Percentiles rank a stretch among this genome's conserved stretches.
Evolutionary conservation across 306 rosid species (phyloP).

Genomic region (Cicer arietinum): DNA sequence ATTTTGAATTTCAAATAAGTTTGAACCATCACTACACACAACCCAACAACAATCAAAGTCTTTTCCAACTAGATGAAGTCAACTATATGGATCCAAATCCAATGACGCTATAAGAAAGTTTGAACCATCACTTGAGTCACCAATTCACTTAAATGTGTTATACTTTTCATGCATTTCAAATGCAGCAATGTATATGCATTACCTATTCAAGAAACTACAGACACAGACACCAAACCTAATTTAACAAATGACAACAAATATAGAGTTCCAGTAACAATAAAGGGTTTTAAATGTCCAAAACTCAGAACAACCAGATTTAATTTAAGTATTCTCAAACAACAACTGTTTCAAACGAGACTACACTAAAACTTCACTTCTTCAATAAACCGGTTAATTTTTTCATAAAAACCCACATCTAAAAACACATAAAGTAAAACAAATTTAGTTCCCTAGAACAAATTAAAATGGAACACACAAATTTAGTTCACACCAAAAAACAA

Average conservation of each 20-base stretch:
- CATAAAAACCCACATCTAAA: neutral
- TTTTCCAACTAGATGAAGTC: neutral
- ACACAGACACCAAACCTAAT: neutral
- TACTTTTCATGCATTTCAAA: neutral
- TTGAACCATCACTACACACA: neutral
- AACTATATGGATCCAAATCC: neutral
- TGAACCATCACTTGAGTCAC: neutral
- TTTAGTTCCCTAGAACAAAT: conserved; percentile 1
- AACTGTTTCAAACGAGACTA: neutral
- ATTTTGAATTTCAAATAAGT: conserved; percentile 12
- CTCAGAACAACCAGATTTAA: neutral
- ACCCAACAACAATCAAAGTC: neutral
- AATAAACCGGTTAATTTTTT: neutral
- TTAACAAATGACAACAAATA: conserved; percentile 7
- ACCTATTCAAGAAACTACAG: neutral
- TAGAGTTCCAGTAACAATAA: neutral
- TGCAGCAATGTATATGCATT: neutral
- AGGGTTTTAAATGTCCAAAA: conserved; percentile 19
- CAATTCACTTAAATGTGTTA: neutral
- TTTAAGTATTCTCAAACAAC: neutral
- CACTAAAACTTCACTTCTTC: neutral
- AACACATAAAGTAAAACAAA: conserved; percentile 8
- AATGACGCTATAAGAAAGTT: neutral
- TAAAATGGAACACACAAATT: neutral
- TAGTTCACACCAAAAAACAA: neutral